Base-by-base conservation (phyloP, 1,139 yeast genomes). In the Zhuliangozyma parablackwelliae region DNA sequence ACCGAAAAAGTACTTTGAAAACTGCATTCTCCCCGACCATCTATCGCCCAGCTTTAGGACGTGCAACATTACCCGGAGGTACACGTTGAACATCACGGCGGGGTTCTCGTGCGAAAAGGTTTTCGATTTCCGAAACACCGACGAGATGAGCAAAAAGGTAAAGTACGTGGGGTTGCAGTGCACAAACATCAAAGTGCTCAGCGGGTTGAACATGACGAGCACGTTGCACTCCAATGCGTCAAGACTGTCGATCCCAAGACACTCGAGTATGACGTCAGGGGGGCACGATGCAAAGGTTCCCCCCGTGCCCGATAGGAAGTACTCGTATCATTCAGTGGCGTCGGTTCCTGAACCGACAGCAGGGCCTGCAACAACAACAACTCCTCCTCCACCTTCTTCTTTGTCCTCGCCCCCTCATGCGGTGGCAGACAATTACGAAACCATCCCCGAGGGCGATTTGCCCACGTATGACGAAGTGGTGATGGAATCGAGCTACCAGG, bases 31-130 rank as follows among this genome's bases (percentile, higher is more conserved):
- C 10, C 83, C 86, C 0, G 72, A 65, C 33, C 54, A 64, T 38
- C 56, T 78, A 7, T 57, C 78, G 1, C 85, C 86, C 2, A 62
- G 75, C 6, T 81, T 81, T 54, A 59, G 56, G 28, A 75, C 81
- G 3, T 80, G 87, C 53, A 80, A 79, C 51, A 69, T 80, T 11
- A 52, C 66, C 5, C 60, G 85, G 33, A 51, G 48, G n/a, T 80
- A 80, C 48, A 53, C 57, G 10, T 44, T 80, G 30, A 55, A 56
- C 13, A 58, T 80, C 2, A 54, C 55, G 3, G 79, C 67, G 2
- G 79, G 75, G 3, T 63, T 80, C 40, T 58, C 76, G 4, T 57
- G 58, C 39, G 66, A 61, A 36, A 51, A 50, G 35, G 46, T 63
- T 8, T 7, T 28, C 12, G 61, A 58, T 34, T 43, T 49, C 32